A percentile compares a stretch with the other conserved stretches of the same genome.
These are phyloP conservation scores for Hyphodiscus hymeniophilus DNA, from an alignment of 495 filamentous ascomycete genomes.

Conservation along the genomic window DNA sequence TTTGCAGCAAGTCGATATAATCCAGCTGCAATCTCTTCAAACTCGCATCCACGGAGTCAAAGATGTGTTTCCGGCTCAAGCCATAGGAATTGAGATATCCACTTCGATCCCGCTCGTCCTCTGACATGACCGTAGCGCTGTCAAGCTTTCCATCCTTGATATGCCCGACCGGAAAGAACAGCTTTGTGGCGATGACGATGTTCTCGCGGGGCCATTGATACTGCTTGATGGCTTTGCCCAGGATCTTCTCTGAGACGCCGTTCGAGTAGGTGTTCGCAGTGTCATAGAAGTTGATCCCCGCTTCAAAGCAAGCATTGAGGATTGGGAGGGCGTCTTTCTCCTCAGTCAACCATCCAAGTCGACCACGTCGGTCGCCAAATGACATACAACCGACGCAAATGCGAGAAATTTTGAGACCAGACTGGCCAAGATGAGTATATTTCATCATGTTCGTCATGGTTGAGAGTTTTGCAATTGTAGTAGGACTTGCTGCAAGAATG, in stretches of 20 bases:
- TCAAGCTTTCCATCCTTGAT: not conserved
- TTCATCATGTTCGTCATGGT: slow-evolving; percentile 3
- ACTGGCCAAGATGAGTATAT: slow-evolving; percentile 47
- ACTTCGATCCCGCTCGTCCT: slow-evolving; percentile 3
- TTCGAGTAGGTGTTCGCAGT: slow-evolving; percentile 61
- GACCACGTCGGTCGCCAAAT: slow-evolving; percentile 43
- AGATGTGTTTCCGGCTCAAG: slow-evolving; percentile 48
- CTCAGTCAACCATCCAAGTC: slow-evolving; percentile 46
- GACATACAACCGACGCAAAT: slow-evolving; percentile 63
- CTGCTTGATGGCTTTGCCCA: slow-evolving; percentile 68
- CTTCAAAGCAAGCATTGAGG: slow-evolving; percentile 57
- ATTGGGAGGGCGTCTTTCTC: slow-evolving; percentile 56
- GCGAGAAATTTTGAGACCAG: slow-evolving; percentile 57
- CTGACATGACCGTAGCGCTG: not conserved
- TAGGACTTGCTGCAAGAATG: no score
- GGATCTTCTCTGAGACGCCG: slow-evolving; percentile 59
- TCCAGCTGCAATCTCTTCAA: slow-evolving; percentile 43
- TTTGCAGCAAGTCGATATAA: slow-evolving; percentile 59
- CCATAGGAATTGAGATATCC: slow-evolving; percentile 23
- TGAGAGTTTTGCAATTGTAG: no score
- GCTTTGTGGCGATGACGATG: slow-evolving; percentile 71
- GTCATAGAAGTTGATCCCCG: slow-evolving; percentile 71
- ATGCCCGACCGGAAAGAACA: slow-evolving; percentile 42
- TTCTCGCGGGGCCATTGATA: slow-evolving; percentile 67
- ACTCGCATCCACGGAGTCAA: slow-evolving; percentile 51